A percentile compares a stretch with the other conserved stretches of the same genome.
phyloP scores from a whole-genome alignment of 2,329 filamentous ascomycete species.

The Botrytis deweyae region DNA sequence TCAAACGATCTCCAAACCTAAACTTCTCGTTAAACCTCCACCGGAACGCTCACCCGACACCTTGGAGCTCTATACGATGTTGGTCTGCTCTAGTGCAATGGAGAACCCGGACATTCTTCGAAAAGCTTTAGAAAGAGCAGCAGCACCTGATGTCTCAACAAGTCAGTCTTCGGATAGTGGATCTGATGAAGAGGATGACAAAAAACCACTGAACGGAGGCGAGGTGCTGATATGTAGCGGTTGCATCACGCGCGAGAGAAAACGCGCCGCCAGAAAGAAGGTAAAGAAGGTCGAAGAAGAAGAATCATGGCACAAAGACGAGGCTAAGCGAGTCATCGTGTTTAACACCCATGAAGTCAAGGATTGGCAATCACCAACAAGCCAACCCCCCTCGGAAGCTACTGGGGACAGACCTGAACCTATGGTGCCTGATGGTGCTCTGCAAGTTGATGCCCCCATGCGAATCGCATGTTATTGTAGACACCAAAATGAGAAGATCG shows the following conservation, averaged over 20 bases:
- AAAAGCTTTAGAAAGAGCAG: constrained; percentile 54
- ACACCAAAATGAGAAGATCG: constrained; percentile 89
- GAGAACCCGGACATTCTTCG: constrained; percentile 64
- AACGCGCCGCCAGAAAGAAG: constrained; percentile 89
- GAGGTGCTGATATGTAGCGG: constrained; percentile 88
- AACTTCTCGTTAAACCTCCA: constrained; percentile 74
- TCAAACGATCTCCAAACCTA: constrained; percentile 92
- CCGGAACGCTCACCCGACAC: constrained; percentile 68
- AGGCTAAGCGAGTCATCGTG: constrained; percentile 78
- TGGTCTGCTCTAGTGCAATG: constrained; percentile 94
- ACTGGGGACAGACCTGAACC: constrained; percentile 48
- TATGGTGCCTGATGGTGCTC: constrained; percentile 56
- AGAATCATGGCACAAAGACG: constrained; percentile 78
- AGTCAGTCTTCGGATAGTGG: constrained; percentile 27
- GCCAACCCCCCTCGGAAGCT: constrained; percentile 49
- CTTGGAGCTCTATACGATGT: constrained; percentile 73
- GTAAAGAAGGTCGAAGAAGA: constrained; percentile 91
- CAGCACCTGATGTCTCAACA: constrained; percentile 38
- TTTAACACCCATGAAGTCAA: constrained; percentile 89
- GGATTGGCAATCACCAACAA: constrained; percentile 69
- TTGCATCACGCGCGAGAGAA: constrained; percentile 90
- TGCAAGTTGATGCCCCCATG: constrained; percentile 86
- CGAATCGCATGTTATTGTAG: constrained; percentile 96
- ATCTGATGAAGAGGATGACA: constrained; percentile 49
- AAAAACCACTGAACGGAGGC: constrained; percentile 81